Percentiles rank a stretch among this genome's conserved stretches.
Conservation (phyloP, 1,284 basidiomycete genomes). For the Cryptococcus sp. region DNA sequence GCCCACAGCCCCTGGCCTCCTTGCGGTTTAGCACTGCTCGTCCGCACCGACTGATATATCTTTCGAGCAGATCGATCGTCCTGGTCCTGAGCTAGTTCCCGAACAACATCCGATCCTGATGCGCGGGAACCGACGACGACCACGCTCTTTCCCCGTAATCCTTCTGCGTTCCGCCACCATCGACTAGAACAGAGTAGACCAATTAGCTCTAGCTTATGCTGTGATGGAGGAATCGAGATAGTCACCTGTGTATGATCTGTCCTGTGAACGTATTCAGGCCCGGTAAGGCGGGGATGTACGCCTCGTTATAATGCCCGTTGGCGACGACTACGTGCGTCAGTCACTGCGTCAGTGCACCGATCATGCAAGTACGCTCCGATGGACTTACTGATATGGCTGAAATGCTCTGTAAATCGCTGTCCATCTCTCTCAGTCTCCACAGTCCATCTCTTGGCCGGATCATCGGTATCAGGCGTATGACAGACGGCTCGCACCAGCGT, state of each 20-base stretch:
- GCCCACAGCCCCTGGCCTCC: constrained; percentile 5
- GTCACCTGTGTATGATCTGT: constrained; percentile 38
- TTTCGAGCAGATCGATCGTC: neutral
- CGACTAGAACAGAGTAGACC: constrained; percentile 14
- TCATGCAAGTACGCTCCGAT: neutral
- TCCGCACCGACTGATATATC: constrained; percentile 8
- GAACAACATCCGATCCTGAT: constrained; percentile 56
- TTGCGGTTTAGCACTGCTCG: neutral
- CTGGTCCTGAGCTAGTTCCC: constrained; percentile 51
- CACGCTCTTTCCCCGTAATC: constrained; percentile 45
- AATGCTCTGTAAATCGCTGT: constrained; percentile 3
- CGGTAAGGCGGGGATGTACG: constrained; percentile 51
- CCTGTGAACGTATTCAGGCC: constrained; percentile 34
- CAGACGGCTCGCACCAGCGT: constrained; percentile 17
- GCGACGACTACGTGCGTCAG: constrained; percentile 27
- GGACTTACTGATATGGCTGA: constrained; percentile 11
- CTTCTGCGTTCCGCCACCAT: constrained; percentile 53
- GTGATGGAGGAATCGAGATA: constrained; percentile 27
- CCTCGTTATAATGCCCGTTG: constrained; percentile 55
- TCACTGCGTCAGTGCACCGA: neutral
- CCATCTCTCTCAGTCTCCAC: constrained; percentile 13
- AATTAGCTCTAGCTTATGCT: no score
- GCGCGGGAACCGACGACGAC: constrained; percentile 56
- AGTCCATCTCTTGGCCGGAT: constrained; percentile 20
- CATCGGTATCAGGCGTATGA: constrained; percentile 9